Conservation (phyloP, 768 basidiomycete species). For the Pisolithus tinctorius region DNA sequence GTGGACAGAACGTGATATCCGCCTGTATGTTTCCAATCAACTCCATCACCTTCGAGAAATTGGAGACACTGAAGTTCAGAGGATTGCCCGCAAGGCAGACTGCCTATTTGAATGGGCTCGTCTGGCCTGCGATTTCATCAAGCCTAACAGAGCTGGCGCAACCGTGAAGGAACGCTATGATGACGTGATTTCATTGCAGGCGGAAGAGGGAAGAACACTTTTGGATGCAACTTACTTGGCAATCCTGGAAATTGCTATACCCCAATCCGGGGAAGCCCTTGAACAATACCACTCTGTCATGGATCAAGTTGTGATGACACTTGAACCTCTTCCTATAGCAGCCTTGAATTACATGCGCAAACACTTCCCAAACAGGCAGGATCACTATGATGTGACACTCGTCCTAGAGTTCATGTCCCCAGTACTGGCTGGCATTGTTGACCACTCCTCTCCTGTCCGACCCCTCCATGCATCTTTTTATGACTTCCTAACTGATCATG, state of each 20-base stretch:
- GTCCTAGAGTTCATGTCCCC: background rate
- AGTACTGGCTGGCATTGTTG: background rate
- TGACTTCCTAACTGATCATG: background rate
- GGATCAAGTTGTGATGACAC: background rate
- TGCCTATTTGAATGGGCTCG: constrained; percentile 18
- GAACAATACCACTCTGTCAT: background rate
- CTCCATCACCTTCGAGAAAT: background rate
- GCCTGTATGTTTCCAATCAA: background rate
- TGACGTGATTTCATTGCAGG: background rate
- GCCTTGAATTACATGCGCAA: background rate
- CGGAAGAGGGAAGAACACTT: background rate
- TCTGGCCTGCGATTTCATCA: constrained; percentile 10
- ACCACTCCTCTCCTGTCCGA: background rate
- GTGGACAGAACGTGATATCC: background rate
- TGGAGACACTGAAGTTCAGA: background rate
- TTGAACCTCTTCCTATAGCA: background rate
- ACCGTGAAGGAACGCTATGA: background rate
- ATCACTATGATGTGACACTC: background rate
- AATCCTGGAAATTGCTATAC: background rate
- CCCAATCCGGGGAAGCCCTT: background rate
- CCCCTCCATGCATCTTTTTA: background rate
- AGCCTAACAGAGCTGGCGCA: background rate
- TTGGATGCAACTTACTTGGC: background rate
- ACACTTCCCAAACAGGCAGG: background rate
- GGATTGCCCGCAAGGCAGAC: constrained; percentile 8